A percentile compares a stretch with the other conserved stretches of the same genome.
These are phyloP conservation scores for Ogataea haglerorum DNA, from an alignment of 805 yeast genomes.

Conservation along the genomic window DNA sequence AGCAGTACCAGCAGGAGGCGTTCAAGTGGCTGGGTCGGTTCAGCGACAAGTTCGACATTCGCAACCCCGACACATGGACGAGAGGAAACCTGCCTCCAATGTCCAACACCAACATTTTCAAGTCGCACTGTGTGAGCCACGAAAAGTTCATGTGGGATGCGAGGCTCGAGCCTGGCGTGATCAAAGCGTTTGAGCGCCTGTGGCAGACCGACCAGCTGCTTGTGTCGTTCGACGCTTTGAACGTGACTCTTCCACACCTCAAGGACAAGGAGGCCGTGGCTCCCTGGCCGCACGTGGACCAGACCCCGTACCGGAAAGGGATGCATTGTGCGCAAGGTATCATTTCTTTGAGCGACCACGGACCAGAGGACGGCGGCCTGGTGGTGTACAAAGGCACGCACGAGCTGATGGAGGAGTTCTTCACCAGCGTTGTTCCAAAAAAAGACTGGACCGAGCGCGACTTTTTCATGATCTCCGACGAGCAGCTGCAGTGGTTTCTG, in stretches of 20 bases:
- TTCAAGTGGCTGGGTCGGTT: conserved; percentile 26
- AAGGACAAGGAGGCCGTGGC: conserved; percentile 11
- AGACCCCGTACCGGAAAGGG: conserved; percentile 31
- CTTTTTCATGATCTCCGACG: conserved; percentile 18
- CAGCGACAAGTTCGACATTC: conserved; percentile 23
- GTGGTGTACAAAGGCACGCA: conserved; percentile 30
- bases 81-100: conserved; percentile 29
- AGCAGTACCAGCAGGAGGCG: conserved; percentile 20
- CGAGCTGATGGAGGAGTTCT: conserved; percentile 24
- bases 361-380: conserved; percentile 32
- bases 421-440: conserved; percentile 21
- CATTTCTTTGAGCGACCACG: conserved; percentile 23
- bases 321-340: conserved; percentile 35
- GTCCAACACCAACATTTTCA: conserved; percentile 15
- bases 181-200: conserved; percentile 26
- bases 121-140: conserved; percentile 26
- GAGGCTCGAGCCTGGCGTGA: conserved; percentile 29
- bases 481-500: conserved; percentile 28
- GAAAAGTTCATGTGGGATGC: conserved; percentile 36
- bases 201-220: conserved; percentile 35
- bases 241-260: conserved; percentile 29
- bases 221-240: conserved; percentile 34
- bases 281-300: conserved; percentile 36
- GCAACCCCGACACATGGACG: conserved; percentile 30
- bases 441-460: conserved; percentile 25